These are phyloP conservation scores for Diaporthe ampelina DNA, from an alignment of 2,329 filamentous ascomycete species.

Conservation along the genomic window DNA sequence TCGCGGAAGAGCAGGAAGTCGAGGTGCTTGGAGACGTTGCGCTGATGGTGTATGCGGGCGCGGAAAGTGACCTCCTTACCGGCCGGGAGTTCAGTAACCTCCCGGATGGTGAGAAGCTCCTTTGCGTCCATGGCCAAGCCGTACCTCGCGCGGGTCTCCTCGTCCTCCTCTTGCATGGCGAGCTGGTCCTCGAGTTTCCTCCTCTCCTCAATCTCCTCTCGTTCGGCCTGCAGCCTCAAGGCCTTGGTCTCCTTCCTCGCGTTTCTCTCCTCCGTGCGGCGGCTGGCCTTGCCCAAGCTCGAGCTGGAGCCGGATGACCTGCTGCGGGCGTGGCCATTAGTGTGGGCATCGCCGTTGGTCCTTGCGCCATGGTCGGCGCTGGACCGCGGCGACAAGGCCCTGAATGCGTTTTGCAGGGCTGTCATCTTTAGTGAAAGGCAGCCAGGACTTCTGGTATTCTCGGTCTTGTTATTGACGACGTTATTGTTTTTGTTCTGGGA, in stretches of 20 bases:
- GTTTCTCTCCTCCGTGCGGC: conserved; percentile 48
- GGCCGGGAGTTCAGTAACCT: conserved; percentile 64
- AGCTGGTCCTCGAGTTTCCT: conserved; percentile 53
- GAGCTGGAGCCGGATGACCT: conserved; percentile 19
- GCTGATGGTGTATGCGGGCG: conserved; percentile 82
- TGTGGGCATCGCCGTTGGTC: conserved; percentile 1
- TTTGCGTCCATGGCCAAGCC: conserved; percentile 47
- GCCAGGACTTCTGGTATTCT: not conserved
- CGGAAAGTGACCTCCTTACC: conserved; percentile 76
- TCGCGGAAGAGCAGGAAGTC: conserved; percentile 91
- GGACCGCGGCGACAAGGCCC: conserved; percentile 40
- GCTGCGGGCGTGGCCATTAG: conserved; percentile 23
- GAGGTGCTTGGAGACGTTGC: conserved; percentile 84
- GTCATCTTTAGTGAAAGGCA: conserved; percentile 33
- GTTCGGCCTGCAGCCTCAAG: conserved; percentile 35
- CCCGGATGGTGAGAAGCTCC: conserved; percentile 55
- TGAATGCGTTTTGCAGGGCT: conserved; percentile 41
- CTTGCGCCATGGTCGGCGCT: conserved; percentile 31
- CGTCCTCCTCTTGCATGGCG: conserved; percentile 47
- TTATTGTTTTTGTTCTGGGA: not conserved
- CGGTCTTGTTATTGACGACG: not conserved
- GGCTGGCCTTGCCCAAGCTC: conserved; percentile 35
- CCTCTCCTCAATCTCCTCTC: conserved; percentile 49
- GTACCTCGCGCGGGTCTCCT: conserved; percentile 49
- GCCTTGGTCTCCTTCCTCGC: conserved; percentile 50